Evolutionary conservation across 179 eudicot genomes (phyloP), one percentile per base, ranked within the genome.

Genomic region (Gypsophila paniculata): DNA sequence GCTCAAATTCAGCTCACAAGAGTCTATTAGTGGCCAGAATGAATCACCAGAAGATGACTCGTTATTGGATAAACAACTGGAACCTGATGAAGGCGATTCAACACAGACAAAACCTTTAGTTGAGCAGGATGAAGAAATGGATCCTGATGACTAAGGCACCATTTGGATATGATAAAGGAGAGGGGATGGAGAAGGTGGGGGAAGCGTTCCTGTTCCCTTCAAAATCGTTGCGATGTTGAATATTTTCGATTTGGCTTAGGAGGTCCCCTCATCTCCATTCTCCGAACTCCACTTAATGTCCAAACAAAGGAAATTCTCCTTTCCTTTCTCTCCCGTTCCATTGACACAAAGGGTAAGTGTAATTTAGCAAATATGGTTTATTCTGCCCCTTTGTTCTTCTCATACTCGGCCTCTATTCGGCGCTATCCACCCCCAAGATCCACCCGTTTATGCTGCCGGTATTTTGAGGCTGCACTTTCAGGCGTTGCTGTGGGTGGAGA

Each of bases 41-140:
- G 92, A 89, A 58, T 64, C 82, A 3, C 86, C 68, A 74, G 88
- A 89, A 59, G 94, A 88, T 58, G 95, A 88, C 42, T 67, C 26
- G 23, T 95, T 86, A 75, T 36, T 75, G n/a, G 88, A 82, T 70
- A 78, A 59, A 66, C 72, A 79, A 71, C 68, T 70, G 19, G 92
- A 91, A 78, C 75, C 82, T 22, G 90, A 82, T 46, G 87, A 84
- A 66, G 78, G 69, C 53, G 77, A 74, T 69, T 67, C 71, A 59
- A 77, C 66, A 25, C 78, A 72, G 12, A 75, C 84, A 1, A 73
- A 73, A 8, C 77, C 82, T 0, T 75, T 87, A 5, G 18, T 53
- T 42, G 95, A 89, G 44, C 84, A 86, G 81, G 99, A 91, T 72
- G 97, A 88, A 79, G 96, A 90, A 81, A 88, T 91, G 99, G 99